phyloP scores from a whole-genome alignment of 164 flowering plant genomes.

The Vitis cinerea region DNA sequence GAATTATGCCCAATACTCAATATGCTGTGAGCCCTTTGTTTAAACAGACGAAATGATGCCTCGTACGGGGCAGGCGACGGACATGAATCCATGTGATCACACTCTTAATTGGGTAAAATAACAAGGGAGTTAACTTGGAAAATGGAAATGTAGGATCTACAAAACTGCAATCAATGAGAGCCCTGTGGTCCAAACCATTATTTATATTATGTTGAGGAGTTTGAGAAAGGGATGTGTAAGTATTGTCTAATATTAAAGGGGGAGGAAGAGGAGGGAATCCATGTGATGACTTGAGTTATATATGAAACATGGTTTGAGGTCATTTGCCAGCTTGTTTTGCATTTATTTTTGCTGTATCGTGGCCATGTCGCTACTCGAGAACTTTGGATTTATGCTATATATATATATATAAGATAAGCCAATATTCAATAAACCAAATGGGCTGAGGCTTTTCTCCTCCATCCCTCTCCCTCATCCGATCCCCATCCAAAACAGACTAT shows the following conservation, averaged over 20 bases:
- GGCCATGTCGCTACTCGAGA: conserved; percentile 7
- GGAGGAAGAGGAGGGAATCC: conserved; percentile 17
- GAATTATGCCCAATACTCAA: background rate
- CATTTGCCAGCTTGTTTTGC: conserved; percentile 21
- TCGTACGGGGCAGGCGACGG: background rate
- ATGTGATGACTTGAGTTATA: conserved; percentile 14
- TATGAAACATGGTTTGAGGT: conserved; percentile 7
- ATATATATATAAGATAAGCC: background rate
- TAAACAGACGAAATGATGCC: background rate
- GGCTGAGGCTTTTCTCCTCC: conserved; percentile 4
- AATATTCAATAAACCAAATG: background rate
- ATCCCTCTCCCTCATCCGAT: background rate
- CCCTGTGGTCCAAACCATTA: conserved; percentile 4
- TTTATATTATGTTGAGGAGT: conserved; percentile 1
- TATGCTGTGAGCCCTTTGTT: too few relatives aligned
- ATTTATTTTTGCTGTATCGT: conserved; percentile 14
- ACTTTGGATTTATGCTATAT: conserved; percentile 9
- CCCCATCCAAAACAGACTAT: background rate
- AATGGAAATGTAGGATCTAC: conserved; percentile 7
- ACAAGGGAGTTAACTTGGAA: background rate
- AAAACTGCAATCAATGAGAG: conserved; percentile 2
- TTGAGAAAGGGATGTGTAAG: conserved; percentile 18
- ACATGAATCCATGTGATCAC: background rate
- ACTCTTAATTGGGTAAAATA: background rate
- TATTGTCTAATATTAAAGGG: conserved; percentile 1